These are phyloP conservation scores for Tulasnella calospora DNA, from an alignment of 768 basidiomycete genomes.

Conservation along the genomic window DNA sequence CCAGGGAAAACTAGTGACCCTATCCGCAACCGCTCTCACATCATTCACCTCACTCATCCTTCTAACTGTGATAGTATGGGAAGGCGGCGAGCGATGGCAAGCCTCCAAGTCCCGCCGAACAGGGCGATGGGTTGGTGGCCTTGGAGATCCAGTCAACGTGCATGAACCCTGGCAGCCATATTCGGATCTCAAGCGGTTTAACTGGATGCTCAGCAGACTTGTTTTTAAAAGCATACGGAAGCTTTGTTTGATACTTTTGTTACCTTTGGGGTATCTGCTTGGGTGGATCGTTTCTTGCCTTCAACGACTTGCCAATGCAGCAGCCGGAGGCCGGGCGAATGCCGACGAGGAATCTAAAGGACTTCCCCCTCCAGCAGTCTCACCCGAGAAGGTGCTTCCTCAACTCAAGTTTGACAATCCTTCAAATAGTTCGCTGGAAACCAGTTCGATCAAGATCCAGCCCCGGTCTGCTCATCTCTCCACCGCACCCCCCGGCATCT, in stretches of 20 bases:
- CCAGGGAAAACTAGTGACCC: slow-evolving; percentile 10
- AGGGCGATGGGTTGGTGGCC: not conserved
- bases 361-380: not conserved
- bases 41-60: slow-evolving; percentile 24
- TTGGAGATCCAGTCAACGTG: not conserved
- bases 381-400: not conserved
- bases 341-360: not conserved
- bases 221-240: not conserved
- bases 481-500: not conserved
- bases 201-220: too few relatives aligned
- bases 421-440: not conserved
- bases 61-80: slow-evolving; percentile 24
- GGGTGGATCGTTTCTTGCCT: not conserved
- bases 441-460: not conserved
- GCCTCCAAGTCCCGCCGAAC: not conserved
- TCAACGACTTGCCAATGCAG: not conserved
- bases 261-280: not conserved
- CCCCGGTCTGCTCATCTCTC: not conserved
- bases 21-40: slow-evolving; percentile 7
- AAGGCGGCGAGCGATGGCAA: slow-evolving; percentile 24
- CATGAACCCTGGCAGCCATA: not conserved
- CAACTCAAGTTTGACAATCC: not conserved
- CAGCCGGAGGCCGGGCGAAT: not conserved
- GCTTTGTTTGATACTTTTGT: not conserved
- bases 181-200: not conserved